Base-by-base conservation (phyloP, 352 stramenopile genomes). In the Phytophthora meadii region DNA sequence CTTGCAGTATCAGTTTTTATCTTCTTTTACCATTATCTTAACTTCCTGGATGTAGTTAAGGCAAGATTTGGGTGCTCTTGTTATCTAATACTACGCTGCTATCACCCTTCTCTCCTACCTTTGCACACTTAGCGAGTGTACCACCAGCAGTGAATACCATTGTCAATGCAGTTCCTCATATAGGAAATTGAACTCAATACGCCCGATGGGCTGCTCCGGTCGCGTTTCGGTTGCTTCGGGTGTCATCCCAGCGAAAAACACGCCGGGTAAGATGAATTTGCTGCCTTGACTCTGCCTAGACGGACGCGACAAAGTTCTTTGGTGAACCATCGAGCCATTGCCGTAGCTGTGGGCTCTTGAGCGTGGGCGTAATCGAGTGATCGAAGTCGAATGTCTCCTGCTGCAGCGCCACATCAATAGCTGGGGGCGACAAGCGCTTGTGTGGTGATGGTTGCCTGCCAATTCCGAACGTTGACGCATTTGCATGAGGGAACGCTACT, bases 321-420 rank as follows among this genome's bases (percentile, higher is more conserved):
- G 87, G 87, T 10, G 87, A 94, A 10, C 84, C 74, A 42, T 95
- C 87, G 15, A 95, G 72, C 85, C 85, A 95, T 67, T 95, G 87
- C 27, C 82, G 72, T 2, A 95, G 56, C 67, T 95, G 85, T 25
- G 87, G 87, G 36, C 87, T 95, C 68, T 93, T 95, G 55, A 95
- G 79, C 32, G 87, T 94, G n/a, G 87, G 84, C 25, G 87, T 94
- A 54, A 94, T 89, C 10, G 85, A 92, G 45, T 92, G 81, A 50
- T 95, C 87, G 42, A 95, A 93, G 53, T 93, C 87, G 40, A 95
- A 93, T 19, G 81, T 89, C 52, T 95, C 87, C 40, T 94, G 84
- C 54, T 92, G 84, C 40, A 92, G 54, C 4, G 81, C 81, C 2
- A 95, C 85, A 52, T 95, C 87, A 42, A 95, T 92, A 52, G 82